Conservation (phyloP, 495 filamentous ascomycete species). For the Daldinia grandis region DNA sequence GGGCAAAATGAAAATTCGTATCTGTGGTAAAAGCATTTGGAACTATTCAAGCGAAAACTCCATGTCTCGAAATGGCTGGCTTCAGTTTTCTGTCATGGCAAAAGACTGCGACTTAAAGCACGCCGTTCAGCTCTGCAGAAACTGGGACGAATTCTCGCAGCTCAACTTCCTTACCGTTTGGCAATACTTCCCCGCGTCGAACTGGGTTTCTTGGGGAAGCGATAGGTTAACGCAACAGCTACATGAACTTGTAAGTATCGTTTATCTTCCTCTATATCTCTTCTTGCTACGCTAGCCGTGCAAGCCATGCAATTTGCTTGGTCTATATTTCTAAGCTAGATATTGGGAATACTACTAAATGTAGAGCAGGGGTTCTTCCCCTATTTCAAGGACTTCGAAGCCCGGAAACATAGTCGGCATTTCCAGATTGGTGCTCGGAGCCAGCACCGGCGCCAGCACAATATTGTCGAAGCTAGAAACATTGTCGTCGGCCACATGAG, state of each 20-base stretch:
- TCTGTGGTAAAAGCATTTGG: constrained; percentile 63
- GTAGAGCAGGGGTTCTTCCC: constrained; percentile 54
- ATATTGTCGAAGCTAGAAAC: constrained; percentile 55
- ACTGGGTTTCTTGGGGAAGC: constrained; percentile 55
- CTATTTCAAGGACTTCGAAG: constrained; percentile 50
- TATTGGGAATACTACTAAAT: constrained; percentile 6
- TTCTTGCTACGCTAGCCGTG: not conserved
- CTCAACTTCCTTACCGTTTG: constrained; percentile 57
- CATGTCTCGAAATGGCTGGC: constrained; percentile 61
- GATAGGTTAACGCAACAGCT: constrained; percentile 51
- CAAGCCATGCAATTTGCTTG: not conserved
- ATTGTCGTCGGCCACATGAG: constrained; percentile 61
- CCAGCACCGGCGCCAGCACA: constrained; percentile 48
- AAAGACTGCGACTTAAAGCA: constrained; percentile 58
- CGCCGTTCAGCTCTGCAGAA: constrained; percentile 61
- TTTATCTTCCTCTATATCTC: not conserved
- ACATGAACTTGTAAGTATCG: constrained; percentile 47
- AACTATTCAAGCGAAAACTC: constrained; percentile 63
- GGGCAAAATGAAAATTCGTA: constrained; percentile 55
- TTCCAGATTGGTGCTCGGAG: constrained; percentile 46
- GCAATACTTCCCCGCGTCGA: constrained; percentile 60
- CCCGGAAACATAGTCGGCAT: constrained; percentile 43
- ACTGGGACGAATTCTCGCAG: constrained; percentile 64
- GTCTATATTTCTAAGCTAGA: not conserved
- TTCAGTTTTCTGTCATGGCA: constrained; percentile 63